A percentile compares a stretch with the other conserved stretches of the same genome.
Evolutionary conservation across 2,329 filamentous ascomycete genomes (phyloP).

Genomic region (Penicillium sp.): DNA sequence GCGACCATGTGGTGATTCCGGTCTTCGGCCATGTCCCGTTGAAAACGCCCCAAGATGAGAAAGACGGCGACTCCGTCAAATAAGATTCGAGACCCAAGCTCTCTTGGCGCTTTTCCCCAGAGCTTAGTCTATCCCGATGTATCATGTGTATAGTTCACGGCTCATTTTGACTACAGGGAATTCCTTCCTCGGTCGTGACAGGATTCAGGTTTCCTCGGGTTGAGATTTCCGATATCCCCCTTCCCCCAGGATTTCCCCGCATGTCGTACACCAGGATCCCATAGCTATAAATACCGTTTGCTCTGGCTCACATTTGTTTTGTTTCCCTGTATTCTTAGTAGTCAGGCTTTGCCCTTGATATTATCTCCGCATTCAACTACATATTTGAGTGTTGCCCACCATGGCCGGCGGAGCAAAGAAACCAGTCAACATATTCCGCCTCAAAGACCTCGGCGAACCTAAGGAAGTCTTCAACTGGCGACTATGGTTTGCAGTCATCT

Average conservation of each 20-base stretch:
- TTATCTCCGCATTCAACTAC: not conserved
- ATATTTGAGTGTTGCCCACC: constrained; percentile 5
- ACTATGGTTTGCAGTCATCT: constrained; percentile 72
- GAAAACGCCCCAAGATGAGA: not conserved
- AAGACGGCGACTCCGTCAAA: constrained; percentile 14
- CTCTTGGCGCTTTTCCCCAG: constrained; percentile 16
- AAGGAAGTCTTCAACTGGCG: constrained; percentile 72
- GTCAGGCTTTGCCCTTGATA: not conserved
- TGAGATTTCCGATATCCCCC: not conserved
- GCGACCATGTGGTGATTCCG: not conserved
- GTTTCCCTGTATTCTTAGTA: not conserved
- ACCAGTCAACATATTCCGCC: constrained; percentile 55
- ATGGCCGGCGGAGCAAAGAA: constrained; percentile 48
- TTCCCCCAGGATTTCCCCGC: constrained; percentile 6
- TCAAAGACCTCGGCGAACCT: constrained; percentile 64
- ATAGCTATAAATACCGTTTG: constrained; percentile 5
- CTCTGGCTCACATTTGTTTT: not conserved
- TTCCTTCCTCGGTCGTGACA: not conserved
- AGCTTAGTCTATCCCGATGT: constrained; percentile 11
- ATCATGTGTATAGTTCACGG: constrained; percentile 11
- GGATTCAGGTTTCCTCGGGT: not conserved
- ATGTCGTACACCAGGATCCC: not conserved
- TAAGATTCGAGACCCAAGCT: constrained; percentile 19
- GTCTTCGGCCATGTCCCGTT: not conserved
- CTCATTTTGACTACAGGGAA: not conserved